Percentiles rank a stretch among this genome's conserved stretches.
Conservation (phyloP, 805 yeast genomes). For the Ogataea glucozyma region DNA sequence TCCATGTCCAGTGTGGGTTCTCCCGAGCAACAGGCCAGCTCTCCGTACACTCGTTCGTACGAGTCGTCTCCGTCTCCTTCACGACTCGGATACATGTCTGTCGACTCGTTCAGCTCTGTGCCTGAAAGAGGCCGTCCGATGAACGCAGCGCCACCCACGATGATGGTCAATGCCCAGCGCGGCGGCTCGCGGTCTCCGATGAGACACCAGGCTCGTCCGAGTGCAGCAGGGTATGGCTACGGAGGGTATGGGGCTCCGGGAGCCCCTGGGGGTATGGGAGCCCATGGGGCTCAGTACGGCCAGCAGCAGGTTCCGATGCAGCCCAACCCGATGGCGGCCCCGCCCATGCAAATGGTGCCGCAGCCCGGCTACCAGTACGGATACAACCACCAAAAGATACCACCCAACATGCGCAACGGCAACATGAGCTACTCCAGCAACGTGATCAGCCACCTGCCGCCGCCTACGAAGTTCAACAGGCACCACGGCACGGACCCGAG, state of each 20-base stretch:
- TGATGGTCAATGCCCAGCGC: conserved; percentile 4
- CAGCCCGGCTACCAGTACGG: conserved; percentile 8
- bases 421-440: conserved; percentile 7
- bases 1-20: conserved; percentile 7
- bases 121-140: conserved; percentile 4
- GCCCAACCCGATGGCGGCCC: not conserved
- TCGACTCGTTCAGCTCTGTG: conserved; percentile 1
- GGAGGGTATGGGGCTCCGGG: not conserved
- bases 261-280: not conserved
- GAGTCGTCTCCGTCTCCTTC: conserved; percentile 7
- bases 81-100: conserved; percentile 5
- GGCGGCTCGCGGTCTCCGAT: conserved; percentile 4
- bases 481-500: conserved; percentile 43
- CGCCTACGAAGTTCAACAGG: conserved; percentile 44
- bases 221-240: not conserved
- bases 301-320: not conserved
- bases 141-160: conserved; percentile 2
- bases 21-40: conserved; percentile 8
- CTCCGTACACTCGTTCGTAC: conserved; percentile 4
- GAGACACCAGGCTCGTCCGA: conserved; percentile 4
- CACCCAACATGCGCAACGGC: conserved; percentile 3
- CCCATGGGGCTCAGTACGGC: not conserved
- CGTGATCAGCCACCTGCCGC: conserved; percentile 43
- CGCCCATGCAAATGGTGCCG: conserved; percentile 3
- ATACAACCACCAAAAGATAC: not conserved